phyloP scores from a whole-genome alignment of 192 early-diverging fungal species.

The Coemansia sp. region DNA sequence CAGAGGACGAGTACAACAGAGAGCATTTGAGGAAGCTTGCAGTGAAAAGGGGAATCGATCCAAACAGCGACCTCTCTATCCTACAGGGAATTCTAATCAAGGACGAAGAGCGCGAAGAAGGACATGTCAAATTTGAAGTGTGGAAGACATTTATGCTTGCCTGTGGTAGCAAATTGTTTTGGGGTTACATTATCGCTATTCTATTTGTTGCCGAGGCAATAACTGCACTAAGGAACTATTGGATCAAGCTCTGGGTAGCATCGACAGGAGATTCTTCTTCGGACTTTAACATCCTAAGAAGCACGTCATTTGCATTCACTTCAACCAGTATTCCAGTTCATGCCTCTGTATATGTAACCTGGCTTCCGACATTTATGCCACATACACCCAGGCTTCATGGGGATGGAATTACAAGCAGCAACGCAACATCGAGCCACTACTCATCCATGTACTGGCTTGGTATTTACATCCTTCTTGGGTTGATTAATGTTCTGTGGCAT shows the following conservation, averaged over 20 bases:
- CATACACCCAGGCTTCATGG: conserved; percentile 28
- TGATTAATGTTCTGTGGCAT: background rate
- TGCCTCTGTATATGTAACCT: background rate
- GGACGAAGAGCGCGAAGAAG: conserved; percentile 79
- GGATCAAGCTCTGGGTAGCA: conserved; percentile 64
- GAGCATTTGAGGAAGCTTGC: conserved; percentile 24
- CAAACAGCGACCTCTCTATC: conserved; percentile 10
- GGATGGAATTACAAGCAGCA: background rate
- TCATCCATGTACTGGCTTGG: background rate
- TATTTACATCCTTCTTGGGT: background rate
- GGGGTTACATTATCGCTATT: conserved; percentile 55
- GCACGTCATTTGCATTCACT: conserved; percentile 39
- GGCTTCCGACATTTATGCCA: background rate
- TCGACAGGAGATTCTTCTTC: background rate
- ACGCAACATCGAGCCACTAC: background rate
- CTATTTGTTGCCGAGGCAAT: conserved; percentile 53
- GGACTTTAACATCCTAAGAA: too few species aligned
- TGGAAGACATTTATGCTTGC: conserved; percentile 76
- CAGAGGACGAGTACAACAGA: conserved; percentile 33
- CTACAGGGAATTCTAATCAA: conserved; percentile 65
- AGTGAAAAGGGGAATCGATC: conserved; percentile 36
- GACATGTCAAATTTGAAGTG: conserved; percentile 67
- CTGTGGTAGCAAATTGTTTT: conserved; percentile 63
- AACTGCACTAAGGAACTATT: conserved; percentile 30
- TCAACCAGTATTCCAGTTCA: background rate